Conservation (phyloP, 23 red algal genomes). For the Gracilaria vermiculophylla region DNA sequence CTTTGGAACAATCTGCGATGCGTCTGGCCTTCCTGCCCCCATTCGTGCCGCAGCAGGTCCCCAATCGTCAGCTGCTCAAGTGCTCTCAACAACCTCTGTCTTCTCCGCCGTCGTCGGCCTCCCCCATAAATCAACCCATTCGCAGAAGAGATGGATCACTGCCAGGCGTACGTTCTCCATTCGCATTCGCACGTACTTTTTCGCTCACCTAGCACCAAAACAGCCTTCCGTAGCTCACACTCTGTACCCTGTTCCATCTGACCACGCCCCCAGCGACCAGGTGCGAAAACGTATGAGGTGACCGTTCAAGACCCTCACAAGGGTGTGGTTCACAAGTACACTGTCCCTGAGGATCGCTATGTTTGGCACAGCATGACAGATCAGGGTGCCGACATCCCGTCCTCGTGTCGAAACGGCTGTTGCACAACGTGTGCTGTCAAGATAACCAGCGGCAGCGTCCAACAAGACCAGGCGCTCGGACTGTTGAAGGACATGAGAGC, state of each 20-base stretch:
- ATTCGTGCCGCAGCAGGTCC: neutral
- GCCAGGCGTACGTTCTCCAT: slow-evolving; percentile 33
- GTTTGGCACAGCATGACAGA: slow-evolving; percentile 92
- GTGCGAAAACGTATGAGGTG: slow-evolving; percentile 71
- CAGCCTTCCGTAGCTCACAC: neutral
- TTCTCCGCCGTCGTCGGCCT: neutral
- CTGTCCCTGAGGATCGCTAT: slow-evolving; percentile 97
- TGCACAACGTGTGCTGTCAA: slow-evolving; percentile 98
- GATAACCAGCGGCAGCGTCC: slow-evolving; percentile 42
- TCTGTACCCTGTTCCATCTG: neutral
- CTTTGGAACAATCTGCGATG: neutral
- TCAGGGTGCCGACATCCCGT: slow-evolving; percentile 72
- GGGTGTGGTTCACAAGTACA: slow-evolving; percentile 11
- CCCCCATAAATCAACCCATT: neutral
- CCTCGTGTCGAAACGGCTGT: slow-evolving; percentile 93
- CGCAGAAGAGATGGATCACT: slow-evolving; percentile 46
- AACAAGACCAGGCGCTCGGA: slow-evolving; percentile 89
- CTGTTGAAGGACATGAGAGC: slow-evolving; percentile 78
- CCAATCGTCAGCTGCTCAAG: neutral
- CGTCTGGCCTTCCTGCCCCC: neutral
- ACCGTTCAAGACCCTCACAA: slow-evolving; percentile 68
- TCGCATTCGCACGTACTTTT: neutral
- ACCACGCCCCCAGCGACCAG: neutral
- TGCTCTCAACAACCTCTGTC: neutral
- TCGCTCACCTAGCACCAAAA: neutral